A percentile compares a stretch with the other conserved stretches of the same genome.
phyloP scores from a whole-genome alignment of 192 early-diverging fungal species.

The Paraglomus brasilianum region DNA sequence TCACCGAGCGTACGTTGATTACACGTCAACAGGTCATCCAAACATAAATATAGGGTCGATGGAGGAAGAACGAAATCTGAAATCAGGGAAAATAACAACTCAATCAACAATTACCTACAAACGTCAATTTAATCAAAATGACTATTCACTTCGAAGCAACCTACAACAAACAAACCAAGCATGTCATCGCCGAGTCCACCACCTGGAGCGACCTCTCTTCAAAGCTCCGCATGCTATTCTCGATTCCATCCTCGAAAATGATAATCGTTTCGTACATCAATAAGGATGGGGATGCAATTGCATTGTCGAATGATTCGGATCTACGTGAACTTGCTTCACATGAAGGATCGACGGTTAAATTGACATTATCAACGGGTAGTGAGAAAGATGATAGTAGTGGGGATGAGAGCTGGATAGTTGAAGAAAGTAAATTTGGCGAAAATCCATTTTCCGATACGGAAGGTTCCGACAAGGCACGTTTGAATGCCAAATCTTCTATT shows the following conservation, averaged over 20 bases:
- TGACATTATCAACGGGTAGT: neutral
- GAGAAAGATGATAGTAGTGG: neutral
- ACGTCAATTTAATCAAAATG: no score
- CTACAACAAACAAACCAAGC: no score
- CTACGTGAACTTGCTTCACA: slow-evolving; percentile 24
- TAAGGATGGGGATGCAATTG: slow-evolving; percentile 26
- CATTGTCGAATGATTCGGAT: slow-evolving; percentile 26
- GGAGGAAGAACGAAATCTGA: no score
- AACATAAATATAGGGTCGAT: no score
- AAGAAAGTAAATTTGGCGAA: neutral
- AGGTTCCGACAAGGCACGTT: neutral
- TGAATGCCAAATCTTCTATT: neutral
- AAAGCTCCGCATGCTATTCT: slow-evolving; percentile 9
- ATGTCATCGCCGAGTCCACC: no score
- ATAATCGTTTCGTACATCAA: slow-evolving; percentile 27
- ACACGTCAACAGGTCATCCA: no score
- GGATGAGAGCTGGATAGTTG: neutral
- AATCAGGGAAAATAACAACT: no score
- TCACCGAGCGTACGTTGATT: no score
- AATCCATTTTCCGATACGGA: neutral
- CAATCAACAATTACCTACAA: no score
- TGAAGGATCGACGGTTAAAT: slow-evolving; percentile 6
- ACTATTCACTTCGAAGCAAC: no score
- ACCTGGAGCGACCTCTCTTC: slow-evolving; percentile 5
- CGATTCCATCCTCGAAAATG: neutral